These are phyloP conservation scores for Trichoderma koningii DNA, from an alignment of 2,329 filamentous ascomycete genomes.

Conservation along the genomic window DNA sequence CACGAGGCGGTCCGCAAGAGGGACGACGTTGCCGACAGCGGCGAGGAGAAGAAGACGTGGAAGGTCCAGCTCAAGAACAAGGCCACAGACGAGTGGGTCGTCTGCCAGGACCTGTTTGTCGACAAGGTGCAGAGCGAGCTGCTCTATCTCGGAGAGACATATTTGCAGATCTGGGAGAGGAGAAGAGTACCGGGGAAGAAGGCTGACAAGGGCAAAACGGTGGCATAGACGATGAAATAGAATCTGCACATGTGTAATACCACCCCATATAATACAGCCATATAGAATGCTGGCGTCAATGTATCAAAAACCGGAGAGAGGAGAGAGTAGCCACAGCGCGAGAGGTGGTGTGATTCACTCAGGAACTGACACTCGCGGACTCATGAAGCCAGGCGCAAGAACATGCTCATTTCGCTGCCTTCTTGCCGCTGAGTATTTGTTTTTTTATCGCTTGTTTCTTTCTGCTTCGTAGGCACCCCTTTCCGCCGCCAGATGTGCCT, in stretches of 20 bases:
- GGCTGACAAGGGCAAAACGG: constrained; percentile 38
- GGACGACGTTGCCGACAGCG: constrained; percentile 86
- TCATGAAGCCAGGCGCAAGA: constrained; percentile 15
- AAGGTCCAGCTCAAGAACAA: constrained; percentile 87
- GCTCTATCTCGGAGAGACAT: constrained; percentile 89
- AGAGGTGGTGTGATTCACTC: neutral
- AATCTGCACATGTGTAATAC: constrained; percentile 10
- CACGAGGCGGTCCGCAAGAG: constrained; percentile 77
- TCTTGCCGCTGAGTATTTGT: constrained; percentile 12
- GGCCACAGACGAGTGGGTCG: constrained; percentile 82
- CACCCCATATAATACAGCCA: neutral
- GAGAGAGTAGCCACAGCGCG: neutral
- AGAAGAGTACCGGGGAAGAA: constrained; percentile 56
- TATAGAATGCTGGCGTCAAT: neutral
- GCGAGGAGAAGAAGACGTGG: constrained; percentile 87
- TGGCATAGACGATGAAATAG: neutral
- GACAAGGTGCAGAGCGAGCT: constrained; percentile 87
- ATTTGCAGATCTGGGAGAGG: constrained; percentile 95
- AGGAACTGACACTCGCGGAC: constrained; percentile 13
- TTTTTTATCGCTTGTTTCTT: neutral
- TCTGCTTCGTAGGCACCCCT: constrained; percentile 22
- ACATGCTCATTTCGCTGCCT: constrained; percentile 21
- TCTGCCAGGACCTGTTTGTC: constrained; percentile 91
- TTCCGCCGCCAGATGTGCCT: constrained; percentile 22
- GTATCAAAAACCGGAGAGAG: neutral